Evolutionary conservation across 345 rosid species (phyloP).

Genomic region (Syzygium aromaticum): DNA sequence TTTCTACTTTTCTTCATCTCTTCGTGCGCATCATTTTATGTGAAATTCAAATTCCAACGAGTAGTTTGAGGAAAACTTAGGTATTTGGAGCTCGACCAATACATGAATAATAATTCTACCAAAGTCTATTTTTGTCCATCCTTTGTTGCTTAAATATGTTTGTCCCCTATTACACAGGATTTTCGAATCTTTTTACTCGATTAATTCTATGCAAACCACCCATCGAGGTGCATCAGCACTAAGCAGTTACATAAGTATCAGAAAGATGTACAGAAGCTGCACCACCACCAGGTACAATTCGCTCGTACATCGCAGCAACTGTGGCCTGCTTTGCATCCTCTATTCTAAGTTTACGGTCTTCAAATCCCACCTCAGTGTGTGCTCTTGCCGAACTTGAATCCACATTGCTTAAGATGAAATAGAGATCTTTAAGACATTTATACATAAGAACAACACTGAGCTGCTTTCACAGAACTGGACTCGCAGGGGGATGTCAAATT

Average conservation of each 20-base stretch:
- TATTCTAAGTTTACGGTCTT: constrained; percentile 79
- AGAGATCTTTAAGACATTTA: neutral
- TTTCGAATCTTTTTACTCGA: neutral
- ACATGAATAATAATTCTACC: neutral
- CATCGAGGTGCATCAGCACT: neutral
- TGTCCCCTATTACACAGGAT: neutral
- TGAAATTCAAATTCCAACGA: too few relatives aligned
- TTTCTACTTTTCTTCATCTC: too few relatives aligned
- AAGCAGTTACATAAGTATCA: neutral
- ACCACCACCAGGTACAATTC: constrained; percentile 89
- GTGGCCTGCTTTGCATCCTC: constrained; percentile 91
- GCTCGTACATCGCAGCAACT: constrained; percentile 85
- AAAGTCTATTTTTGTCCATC: neutral
- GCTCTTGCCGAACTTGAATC: constrained; percentile 36
- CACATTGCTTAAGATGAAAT: neutral
- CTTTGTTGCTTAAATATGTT: neutral
- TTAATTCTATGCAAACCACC: neutral
- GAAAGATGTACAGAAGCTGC: constrained; percentile 69
- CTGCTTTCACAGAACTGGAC: neutral
- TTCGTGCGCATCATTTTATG: too few relatives aligned
- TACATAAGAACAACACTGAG: neutral
- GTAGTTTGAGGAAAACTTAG: too few relatives aligned
- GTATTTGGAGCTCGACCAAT: neutral
- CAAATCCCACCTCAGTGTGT: constrained; percentile 79
- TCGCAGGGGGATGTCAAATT: too few relatives aligned